A percentile compares a stretch with the other conserved stretches of the same genome.
Conservation (phyloP, 805 yeast species). For the Torulaspora gathmanii region DNA sequence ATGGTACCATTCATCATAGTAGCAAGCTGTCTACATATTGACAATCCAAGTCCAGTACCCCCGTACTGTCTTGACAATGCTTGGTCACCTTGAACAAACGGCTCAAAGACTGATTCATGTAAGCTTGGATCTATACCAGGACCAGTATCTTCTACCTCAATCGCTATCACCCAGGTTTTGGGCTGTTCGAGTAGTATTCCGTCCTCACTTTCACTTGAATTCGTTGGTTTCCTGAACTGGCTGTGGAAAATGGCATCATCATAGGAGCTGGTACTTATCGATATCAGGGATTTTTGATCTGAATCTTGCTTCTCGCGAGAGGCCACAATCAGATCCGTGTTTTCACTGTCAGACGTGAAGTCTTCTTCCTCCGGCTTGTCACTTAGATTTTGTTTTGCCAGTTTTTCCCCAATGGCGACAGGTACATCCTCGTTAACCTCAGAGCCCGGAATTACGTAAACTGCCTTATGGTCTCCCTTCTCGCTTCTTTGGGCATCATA, state of each 20-base stretch:
- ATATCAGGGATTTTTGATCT: constrained; percentile 17
- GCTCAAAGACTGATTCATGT: constrained; percentile 85
- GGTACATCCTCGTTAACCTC: constrained; percentile 14
- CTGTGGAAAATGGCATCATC: constrained; percentile 42
- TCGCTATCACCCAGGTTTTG: constrained; percentile 40
- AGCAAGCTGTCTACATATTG: constrained; percentile 87
- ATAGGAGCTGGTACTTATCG: constrained; percentile 37
- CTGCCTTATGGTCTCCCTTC: constrained; percentile 41
- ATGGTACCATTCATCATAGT: constrained; percentile 86
- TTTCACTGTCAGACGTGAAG: constrained; percentile 5
- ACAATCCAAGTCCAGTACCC: constrained; percentile 91
- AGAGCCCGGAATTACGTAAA: constrained; percentile 39
- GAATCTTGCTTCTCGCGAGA: constrained; percentile 9
- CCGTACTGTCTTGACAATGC: constrained; percentile 87
- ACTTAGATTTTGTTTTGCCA: neutral
- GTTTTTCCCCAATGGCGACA: neutral
- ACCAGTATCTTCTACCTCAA: constrained; percentile 84
- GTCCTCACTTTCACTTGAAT: constrained; percentile 23
- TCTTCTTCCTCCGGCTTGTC: neutral
- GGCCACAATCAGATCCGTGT: constrained; percentile 6
- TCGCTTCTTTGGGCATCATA: constrained; percentile 54
- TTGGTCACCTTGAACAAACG: constrained; percentile 96
- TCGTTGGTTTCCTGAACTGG: constrained; percentile 36
- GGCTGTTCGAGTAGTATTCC: constrained; percentile 26
- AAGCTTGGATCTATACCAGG: constrained; percentile 85